phyloP scores from a whole-genome alignment of 495 filamentous ascomycete species.

The Penicillium salamii region DNA sequence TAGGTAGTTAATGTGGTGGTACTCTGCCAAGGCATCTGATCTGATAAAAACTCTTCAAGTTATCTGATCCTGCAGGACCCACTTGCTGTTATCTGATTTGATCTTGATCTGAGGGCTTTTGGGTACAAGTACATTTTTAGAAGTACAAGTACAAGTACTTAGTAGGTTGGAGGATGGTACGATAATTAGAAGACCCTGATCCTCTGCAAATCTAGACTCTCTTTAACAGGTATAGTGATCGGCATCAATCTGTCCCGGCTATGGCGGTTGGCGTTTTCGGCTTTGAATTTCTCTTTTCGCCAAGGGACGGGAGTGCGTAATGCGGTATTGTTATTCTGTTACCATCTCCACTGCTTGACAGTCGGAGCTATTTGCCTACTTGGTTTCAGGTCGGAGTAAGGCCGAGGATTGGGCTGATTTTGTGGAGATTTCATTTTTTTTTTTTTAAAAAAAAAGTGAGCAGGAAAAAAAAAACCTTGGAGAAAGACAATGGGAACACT shows the following conservation, averaged over 20 bases:
- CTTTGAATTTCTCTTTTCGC: neutral
- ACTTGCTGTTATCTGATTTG: constrained; percentile 14
- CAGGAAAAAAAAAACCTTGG: neutral
- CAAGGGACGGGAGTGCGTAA: neutral
- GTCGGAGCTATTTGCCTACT: neutral
- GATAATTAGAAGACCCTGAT: no score
- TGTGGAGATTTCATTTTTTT: no score
- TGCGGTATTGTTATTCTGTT: neutral
- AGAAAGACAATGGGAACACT: no score
- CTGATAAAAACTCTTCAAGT: constrained; percentile 31
- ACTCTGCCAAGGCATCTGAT: constrained; percentile 17
- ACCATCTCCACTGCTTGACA: neutral
- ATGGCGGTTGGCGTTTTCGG: neutral
- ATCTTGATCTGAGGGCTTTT: no score
- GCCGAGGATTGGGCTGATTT: neutral
- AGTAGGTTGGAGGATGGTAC: no score
- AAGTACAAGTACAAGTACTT: no score
- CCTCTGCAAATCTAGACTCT: no score
- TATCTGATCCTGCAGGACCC: constrained; percentile 34
- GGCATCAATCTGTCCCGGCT: neutral
- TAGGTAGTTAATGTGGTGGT: no score
- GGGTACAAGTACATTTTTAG: no score
- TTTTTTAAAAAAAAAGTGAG: no score
- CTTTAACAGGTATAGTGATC: neutral
- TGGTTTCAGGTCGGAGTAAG: neutral